These are phyloP conservation scores for Talaromyces rugulosus DNA, from an alignment of 2,329 filamentous ascomycete genomes.

Conservation along the genomic window DNA sequence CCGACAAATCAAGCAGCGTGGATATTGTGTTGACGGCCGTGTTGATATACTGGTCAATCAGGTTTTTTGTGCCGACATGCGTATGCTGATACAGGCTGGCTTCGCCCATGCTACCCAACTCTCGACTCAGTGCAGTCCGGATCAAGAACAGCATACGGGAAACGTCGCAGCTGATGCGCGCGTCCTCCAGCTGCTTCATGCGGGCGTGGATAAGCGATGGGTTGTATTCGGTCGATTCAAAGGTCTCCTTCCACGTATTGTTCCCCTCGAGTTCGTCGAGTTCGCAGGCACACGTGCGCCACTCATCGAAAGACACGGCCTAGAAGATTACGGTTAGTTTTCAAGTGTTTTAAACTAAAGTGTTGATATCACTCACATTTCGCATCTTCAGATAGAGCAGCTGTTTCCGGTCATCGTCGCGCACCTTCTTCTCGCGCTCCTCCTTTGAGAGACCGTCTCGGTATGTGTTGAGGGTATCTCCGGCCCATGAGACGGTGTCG, in stretches of 20 bases:
- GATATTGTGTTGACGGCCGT: conserved; percentile 72
- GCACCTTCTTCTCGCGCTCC: conserved; percentile 46
- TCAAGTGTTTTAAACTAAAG: not conserved
- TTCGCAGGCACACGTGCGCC: conserved; percentile 70
- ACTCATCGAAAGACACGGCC: conserved; percentile 67
- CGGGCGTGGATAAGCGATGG: conserved; percentile 63
- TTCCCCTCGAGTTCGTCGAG: conserved; percentile 77
- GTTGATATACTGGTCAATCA: conserved; percentile 84
- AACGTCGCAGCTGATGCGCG: conserved; percentile 67
- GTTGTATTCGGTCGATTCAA: conserved; percentile 67
- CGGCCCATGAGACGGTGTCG: conserved; percentile 32
- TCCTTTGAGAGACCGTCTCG: conserved; percentile 52
- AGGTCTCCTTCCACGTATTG: conserved; percentile 72
- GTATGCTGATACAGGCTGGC: conserved; percentile 77
- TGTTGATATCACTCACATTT: conserved; percentile 48
- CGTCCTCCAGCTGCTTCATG: conserved; percentile 70
- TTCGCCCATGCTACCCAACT: conserved; percentile 82
- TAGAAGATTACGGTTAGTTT: conserved; percentile 27
- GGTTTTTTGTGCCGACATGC: conserved; percentile 76
- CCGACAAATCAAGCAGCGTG: conserved; percentile 62
- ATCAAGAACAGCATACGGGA: conserved; percentile 74
- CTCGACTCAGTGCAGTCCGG: conserved; percentile 72
- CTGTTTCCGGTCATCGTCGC: conserved; percentile 57
- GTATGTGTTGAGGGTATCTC: conserved; percentile 33
- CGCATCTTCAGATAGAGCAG: conserved; percentile 62